phyloP scores from a whole-genome alignment of 2,329 filamentous ascomycete genomes.

The Exophiala aquamarina region DNA sequence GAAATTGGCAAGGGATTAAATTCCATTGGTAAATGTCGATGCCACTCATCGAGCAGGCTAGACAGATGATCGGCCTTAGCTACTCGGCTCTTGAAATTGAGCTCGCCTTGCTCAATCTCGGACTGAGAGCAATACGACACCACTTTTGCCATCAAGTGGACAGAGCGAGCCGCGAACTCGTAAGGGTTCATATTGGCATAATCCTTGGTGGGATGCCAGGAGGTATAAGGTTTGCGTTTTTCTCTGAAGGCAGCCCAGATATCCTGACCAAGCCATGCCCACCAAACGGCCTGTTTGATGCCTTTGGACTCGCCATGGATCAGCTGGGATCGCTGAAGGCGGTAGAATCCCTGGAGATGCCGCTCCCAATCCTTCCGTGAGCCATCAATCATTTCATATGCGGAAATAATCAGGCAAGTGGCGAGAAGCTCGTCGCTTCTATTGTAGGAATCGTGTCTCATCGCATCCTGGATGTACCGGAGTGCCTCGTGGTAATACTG shows the following conservation, averaged over 20 bases:
- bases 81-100: conserved; percentile 13
- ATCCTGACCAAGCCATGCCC: conserved; percentile 35
- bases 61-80: conserved; percentile 24
- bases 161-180: conserved; percentile 23
- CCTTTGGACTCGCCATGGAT: conserved; percentile 32
- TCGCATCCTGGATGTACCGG: conserved; percentile 31
- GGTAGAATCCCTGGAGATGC: conserved; percentile 32
- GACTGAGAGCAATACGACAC: conserved; percentile 27
- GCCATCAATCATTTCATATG: conserved; percentile 35
- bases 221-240: conserved; percentile 30
- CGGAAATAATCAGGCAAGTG: conserved; percentile 31
- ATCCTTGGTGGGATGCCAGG: conserved; percentile 27
- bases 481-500: conserved; percentile 33
- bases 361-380: conserved; percentile 32
- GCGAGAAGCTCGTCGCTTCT: conserved; percentile 32
- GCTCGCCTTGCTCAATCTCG: conserved; percentile 7
- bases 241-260: conserved; percentile 34
- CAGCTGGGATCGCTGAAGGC: conserved; percentile 32
- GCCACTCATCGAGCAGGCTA: conserved; percentile 30
- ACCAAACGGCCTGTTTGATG: conserved; percentile 32
- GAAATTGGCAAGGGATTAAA: conserved; percentile 28
- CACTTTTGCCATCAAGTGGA: conserved; percentile 29
- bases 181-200: conserved; percentile 19
- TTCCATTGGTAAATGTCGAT: conserved; percentile 28
- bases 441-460: conserved; percentile 30